Conservation (phyloP, 225 moss, liverwort and hornwort species). For the Physcomitrellopsis africana region DNA sequence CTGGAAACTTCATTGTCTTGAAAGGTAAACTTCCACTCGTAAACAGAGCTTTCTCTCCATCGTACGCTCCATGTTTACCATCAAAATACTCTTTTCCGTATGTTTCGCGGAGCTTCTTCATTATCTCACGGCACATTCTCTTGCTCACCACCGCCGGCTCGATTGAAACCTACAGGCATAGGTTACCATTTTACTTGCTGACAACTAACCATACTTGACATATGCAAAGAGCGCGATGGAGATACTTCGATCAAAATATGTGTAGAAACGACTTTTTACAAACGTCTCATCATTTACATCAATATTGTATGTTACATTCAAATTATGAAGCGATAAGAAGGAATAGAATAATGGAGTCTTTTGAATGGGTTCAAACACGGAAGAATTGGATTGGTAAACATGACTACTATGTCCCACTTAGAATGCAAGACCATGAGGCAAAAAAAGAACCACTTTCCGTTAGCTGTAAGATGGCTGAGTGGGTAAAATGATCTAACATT, state of each 20-base stretch:
- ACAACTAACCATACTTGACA: too few species aligned
- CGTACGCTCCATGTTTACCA: conserved; percentile 85
- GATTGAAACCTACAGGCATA: conserved; percentile 61
- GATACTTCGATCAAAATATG: too few species aligned
- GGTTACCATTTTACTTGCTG: not conserved
- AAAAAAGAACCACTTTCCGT: not conserved
- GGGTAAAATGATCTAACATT: conserved; percentile 46
- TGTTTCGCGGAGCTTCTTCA: conserved; percentile 76
- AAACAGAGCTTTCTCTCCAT: conserved; percentile 90
- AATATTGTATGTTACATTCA: too few species aligned
- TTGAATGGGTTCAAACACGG: too few species aligned
- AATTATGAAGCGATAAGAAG: too few species aligned
- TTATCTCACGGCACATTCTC: conserved; percentile 66
- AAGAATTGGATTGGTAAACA: too few species aligned
- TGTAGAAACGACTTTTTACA: too few species aligned
- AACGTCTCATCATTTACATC: too few species aligned
- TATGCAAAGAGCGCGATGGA: not conserved
- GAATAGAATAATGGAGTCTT: too few species aligned
- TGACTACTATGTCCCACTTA: not conserved
- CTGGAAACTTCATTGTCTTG: conserved; percentile 62
- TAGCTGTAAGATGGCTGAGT: not conserved
- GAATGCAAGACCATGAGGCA: too few species aligned
- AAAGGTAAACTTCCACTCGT: conserved; percentile 74
- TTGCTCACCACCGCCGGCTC: conserved; percentile 69
- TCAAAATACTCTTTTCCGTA: conserved; percentile 57